A percentile compares a stretch with the other conserved stretches of the same genome.
phyloP scores from a whole-genome alignment of 2,329 filamentous ascomycete species.

The Xylaria sp. region DNA sequence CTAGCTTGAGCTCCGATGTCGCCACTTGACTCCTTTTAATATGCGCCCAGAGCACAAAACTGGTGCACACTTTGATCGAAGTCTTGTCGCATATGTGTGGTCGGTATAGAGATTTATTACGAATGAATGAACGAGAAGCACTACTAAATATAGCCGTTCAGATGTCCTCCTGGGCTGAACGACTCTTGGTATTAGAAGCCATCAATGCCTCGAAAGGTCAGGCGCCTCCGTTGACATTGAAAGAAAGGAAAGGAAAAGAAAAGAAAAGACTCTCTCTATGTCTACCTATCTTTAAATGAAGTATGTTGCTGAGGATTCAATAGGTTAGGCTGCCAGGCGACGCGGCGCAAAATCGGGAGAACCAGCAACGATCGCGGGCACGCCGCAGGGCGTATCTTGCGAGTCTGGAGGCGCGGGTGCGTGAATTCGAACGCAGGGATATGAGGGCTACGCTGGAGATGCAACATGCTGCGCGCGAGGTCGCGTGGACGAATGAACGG shows the following conservation, averaged over 20 bases:
- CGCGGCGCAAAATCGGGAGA: constrained; percentile 53
- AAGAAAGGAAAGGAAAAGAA: not conserved
- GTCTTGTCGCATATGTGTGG: not conserved
- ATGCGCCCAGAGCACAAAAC: not conserved
- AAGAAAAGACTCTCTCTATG: not conserved
- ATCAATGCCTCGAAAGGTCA: constrained; percentile 34
- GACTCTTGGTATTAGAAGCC: not conserved
- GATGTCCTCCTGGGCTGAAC: not conserved
- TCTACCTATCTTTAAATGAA: not conserved
- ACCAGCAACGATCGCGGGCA: constrained; percentile 64
- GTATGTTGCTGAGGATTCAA: not conserved
- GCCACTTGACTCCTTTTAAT: not conserved
- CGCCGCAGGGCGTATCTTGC: constrained; percentile 62
- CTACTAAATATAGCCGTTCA: not conserved
- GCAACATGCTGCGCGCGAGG: constrained; percentile 62
- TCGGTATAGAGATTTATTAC: not conserved
- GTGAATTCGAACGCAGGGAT: constrained; percentile 59
- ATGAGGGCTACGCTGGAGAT: constrained; percentile 63
- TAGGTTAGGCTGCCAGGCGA: constrained; percentile 39
- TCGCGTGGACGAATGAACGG: constrained; percentile 60
- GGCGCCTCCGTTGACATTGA: not conserved
- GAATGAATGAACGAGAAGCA: not conserved
- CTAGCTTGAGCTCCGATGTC: not conserved
- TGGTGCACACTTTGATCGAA: not conserved
- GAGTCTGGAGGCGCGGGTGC: constrained; percentile 58